Evolutionary conservation across 169 alveolate genomes (phyloP), one percentile per base, ranked within the genome.

Genomic region (Besnoitia besnoiti): DNA sequence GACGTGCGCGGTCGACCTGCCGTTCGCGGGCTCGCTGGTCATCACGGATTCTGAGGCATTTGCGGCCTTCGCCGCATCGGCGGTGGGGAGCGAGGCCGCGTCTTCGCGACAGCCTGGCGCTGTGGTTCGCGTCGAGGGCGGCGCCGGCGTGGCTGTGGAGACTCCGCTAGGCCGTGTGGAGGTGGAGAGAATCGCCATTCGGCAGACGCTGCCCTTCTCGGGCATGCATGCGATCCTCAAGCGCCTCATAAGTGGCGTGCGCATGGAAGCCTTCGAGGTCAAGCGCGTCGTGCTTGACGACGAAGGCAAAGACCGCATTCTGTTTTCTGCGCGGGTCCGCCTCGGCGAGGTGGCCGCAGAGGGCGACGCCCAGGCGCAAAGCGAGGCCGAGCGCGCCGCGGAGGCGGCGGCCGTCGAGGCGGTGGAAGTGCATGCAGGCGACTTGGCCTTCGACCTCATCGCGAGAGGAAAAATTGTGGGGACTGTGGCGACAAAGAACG

Each of bases 351-450:
- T 1, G 19, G 61, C 37, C 49, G 59, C 8, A 37, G 8, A 19
- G 42, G 37, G 33, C 55, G 87, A 4, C 37, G 5, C 37, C 61
- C 8, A 2, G 42, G 80, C 46, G 24, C 44, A 24, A n/a, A n/a
- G n/a, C n/a, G n/a, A n/a, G n/a, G n/a, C n/a, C n/a, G 80, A 24
- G 33, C 51, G 4, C 59, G 7, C 14, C n/a, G 35, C 10, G 35
- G 59, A 37, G 55, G 33, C 8, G 61, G 59, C 49, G 3, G 87
- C 5, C 7, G 12, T n/a, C 21, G 87, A 37, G 30, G 61, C n/a
- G 4, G 2, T 77, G 61, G 87, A 77, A 40, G 87, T 77, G 33
- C 87, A 77, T 10, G 87, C 59, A 42, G 87, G 87, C 33, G 35
- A 3, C 14, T 7, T 77, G 49, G 19, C 10, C 59, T 24, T 77